Conservation (phyloP, 2,329 filamentous ascomycete species). For the Aspergillus carbonarius region DNA sequence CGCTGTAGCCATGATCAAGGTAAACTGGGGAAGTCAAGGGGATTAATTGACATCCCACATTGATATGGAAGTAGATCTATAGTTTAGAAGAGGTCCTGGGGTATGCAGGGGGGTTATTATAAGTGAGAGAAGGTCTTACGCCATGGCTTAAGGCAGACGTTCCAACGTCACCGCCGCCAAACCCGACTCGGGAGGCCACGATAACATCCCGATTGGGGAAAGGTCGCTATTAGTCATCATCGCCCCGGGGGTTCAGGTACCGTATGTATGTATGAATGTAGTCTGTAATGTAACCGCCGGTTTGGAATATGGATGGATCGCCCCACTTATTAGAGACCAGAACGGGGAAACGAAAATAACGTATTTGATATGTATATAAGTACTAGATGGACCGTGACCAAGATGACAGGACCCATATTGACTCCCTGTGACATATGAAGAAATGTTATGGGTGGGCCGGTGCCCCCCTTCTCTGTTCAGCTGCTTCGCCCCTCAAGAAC, state of each 20-base stretch:
- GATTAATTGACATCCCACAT: conserved; percentile 12
- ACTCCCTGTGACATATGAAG: neutral
- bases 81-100: neutral
- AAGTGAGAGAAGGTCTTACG: neutral
- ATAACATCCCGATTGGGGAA: conserved; percentile 14
- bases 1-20: conserved; percentile 33
- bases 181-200: conserved; percentile 15
- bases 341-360: too few species aligned
- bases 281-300: neutral
- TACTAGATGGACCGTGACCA: neutral
- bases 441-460: neutral
- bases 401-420: neutral
- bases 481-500: conserved; percentile 56
- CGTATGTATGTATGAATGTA: neutral
- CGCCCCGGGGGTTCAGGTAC: neutral
- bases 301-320: neutral
- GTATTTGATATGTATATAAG: too few species aligned
- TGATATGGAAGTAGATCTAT: neutral
- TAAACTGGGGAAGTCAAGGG: neutral
- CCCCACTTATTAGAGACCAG: neutral
- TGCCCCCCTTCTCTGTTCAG: conserved; percentile 44
- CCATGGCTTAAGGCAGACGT: conserved; percentile 14
- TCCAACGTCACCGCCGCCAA: conserved; percentile 17
- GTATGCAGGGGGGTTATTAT: neutral
- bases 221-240: conserved; percentile 19